A percentile compares a stretch with the other conserved stretches of the same genome.
Conservation (phyloP, 768 basidiomycete genomes). For the Russula sp. region DNA sequence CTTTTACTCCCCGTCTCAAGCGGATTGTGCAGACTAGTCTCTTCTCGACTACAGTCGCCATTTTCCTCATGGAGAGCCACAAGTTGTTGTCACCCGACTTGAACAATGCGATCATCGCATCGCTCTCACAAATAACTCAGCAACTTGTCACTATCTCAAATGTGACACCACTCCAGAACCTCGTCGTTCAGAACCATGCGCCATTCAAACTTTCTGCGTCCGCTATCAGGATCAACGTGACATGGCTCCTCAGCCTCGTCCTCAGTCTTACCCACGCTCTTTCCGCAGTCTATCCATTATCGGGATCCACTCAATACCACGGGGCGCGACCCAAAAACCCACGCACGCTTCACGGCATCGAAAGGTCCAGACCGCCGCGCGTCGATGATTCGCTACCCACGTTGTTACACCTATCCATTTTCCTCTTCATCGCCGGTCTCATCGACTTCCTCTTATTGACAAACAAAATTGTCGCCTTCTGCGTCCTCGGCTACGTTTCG, state of each 20-base stretch:
- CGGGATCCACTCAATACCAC: not conserved
- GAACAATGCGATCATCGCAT: not conserved
- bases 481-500: slow-evolving; percentile 8
- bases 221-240: slow-evolving; percentile 16
- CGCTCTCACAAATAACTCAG: slow-evolving; percentile 18
- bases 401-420: slow-evolving; percentile 12
- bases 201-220: slow-evolving; percentile 2
- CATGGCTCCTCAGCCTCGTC: slow-evolving; percentile 19
- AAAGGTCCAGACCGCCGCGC: not conserved
- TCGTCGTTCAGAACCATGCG: not conserved
- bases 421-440: slow-evolving; percentile 21
- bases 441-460: slow-evolving; percentile 21
- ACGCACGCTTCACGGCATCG: too few relatives aligned
- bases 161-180: not conserved
- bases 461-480: slow-evolving; percentile 17
- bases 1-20: not conserved
- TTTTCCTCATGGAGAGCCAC: slow-evolving; percentile 18
- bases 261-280: slow-evolving; percentile 14
- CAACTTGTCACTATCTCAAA: slow-evolving; percentile 14
- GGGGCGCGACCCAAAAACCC: not conserved
- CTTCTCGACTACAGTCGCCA: slow-evolving; percentile 13
- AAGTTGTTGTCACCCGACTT: slow-evolving; percentile 7
- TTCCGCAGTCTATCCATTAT: not conserved
- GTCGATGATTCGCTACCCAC: not conserved
- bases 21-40: slow-evolving; percentile 5